phyloP scores from a whole-genome alignment of 257 asterid genomes.

The Orobanche coerulescens region DNA sequence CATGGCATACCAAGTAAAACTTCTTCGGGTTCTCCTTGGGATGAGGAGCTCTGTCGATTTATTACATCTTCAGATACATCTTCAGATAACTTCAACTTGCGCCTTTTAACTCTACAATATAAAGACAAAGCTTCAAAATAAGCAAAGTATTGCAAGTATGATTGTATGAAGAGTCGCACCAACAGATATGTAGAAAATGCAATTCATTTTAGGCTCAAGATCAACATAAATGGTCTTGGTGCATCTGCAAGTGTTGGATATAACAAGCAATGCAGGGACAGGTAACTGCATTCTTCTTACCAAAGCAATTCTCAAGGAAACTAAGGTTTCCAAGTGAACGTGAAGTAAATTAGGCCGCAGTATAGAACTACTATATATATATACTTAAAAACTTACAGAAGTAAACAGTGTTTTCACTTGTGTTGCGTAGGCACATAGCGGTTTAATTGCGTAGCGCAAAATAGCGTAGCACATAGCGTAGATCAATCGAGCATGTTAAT shows the following conservation, averaged over 20 bases:
- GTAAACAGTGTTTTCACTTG: too few species aligned
- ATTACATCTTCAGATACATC: conserved; percentile 20
- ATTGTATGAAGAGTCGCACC: background rate
- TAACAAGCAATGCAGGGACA: background rate
- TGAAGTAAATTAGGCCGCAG: background rate
- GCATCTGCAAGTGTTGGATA: conserved; percentile 10
- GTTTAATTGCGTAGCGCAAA: too few species aligned
- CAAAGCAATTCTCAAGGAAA: conserved; percentile 6
- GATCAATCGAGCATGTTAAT: too few species aligned
- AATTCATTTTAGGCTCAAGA: background rate
- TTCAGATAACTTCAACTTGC: conserved; percentile 45
- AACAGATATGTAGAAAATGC: background rate
- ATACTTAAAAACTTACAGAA: background rate
- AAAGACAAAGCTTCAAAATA: conserved; percentile 4
- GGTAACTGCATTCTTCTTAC: background rate
- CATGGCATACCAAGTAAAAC: conserved; percentile 30
- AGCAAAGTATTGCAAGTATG: conserved; percentile 3
- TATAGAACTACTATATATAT: background rate
- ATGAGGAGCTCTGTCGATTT: conserved; percentile 32
- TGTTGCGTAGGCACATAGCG: too few species aligned
- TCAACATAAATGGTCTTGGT: conserved; percentile 1
- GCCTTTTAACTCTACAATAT: conserved; percentile 63
- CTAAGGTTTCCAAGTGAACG: background rate
- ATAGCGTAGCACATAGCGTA: too few species aligned
- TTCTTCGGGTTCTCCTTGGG: conserved; percentile 31